Evolutionary conservation across 108 stramenopile genomes (phyloP).

Genomic region (Skeletonema potamos): DNA sequence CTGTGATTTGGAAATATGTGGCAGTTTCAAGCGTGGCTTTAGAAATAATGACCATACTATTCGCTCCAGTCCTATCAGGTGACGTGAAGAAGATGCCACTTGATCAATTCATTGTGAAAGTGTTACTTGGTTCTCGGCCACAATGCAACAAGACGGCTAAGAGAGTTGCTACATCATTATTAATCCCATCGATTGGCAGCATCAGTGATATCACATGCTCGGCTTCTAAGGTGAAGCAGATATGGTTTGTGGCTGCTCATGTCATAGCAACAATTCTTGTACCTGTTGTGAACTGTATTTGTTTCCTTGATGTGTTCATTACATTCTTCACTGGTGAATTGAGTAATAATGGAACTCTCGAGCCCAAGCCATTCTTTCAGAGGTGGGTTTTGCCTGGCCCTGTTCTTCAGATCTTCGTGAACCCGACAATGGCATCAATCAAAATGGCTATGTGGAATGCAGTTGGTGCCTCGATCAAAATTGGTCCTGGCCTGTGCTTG

Average conservation of each 20-base stretch:
- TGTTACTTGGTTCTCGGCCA: constrained; percentile 21
- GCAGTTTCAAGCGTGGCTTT: constrained; percentile 56
- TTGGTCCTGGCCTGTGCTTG: constrained; percentile 60
- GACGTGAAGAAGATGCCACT: constrained; percentile 48
- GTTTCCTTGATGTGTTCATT: constrained; percentile 77
- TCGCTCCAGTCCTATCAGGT: constrained; percentile 55
- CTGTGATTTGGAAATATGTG: constrained; percentile 65
- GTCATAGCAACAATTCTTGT: constrained; percentile 47
- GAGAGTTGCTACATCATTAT: constrained; percentile 3
- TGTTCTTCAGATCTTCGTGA: constrained; percentile 68
- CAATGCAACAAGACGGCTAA: constrained; percentile 7
- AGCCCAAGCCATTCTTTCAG: constrained; percentile 61
- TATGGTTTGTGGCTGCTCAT: constrained; percentile 36
- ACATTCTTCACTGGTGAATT: constrained; percentile 83
- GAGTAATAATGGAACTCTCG: constrained; percentile 49
- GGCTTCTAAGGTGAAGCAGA: constrained; percentile 16
- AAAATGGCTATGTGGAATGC: constrained; percentile 12
- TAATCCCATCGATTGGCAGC: constrained; percentile 15
- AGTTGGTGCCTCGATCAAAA: constrained; percentile 1
- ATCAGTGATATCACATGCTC: constrained; percentile 47
- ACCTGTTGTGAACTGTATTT: constrained; percentile 51
- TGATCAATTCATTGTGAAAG: constrained; percentile 22
- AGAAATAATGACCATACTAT: constrained; percentile 53
- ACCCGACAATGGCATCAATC: constrained; percentile 65
- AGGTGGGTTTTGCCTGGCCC: constrained; percentile 79